Percentiles rank a stretch among this genome's conserved stretches.
Conservation (phyloP, 2,329 filamentous ascomycete species). For the Venturia pyrina region DNA sequence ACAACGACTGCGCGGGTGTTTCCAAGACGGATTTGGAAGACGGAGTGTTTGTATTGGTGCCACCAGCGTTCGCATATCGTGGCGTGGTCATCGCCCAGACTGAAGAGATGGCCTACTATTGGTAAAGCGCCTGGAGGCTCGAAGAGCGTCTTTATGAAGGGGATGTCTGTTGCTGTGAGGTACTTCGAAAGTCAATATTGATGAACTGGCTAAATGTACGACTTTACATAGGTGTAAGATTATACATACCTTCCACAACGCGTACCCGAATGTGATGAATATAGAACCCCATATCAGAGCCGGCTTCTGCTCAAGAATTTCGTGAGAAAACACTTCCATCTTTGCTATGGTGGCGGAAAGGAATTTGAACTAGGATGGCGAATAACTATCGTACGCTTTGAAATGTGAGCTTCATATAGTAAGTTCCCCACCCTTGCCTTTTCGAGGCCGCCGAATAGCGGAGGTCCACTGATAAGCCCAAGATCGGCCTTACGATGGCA, state of each 20-base stretch:
- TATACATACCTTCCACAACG: not conserved
- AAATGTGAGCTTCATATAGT: not conserved
- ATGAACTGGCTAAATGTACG: not conserved
- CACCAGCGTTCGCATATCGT: constrained; percentile 42
- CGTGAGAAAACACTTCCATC: not conserved
- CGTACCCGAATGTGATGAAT: not conserved
- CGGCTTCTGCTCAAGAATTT: not conserved
- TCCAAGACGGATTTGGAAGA: constrained; percentile 44
- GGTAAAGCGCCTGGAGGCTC: constrained; percentile 43
- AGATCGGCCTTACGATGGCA: not conserved
- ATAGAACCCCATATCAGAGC: not conserved
- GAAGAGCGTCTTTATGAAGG: constrained; percentile 38
- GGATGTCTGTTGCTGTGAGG: constrained; percentile 35
- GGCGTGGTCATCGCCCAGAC: constrained; percentile 44
- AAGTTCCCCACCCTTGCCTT: not conserved
- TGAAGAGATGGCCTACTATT: constrained; percentile 40
- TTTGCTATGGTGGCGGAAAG: not conserved
- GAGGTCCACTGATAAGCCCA: constrained; percentile 1
- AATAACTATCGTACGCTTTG: not conserved
- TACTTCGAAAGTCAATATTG: constrained; percentile 1
- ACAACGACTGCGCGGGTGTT: constrained; percentile 44
- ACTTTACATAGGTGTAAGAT: not conserved
- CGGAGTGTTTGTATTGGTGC: constrained; percentile 35
- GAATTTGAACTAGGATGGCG: not conserved
- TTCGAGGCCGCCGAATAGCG: constrained; percentile 4